Evolutionary conservation across 169 alveolate genomes (phyloP).

Genomic region (Eimeria praecox): DNA sequence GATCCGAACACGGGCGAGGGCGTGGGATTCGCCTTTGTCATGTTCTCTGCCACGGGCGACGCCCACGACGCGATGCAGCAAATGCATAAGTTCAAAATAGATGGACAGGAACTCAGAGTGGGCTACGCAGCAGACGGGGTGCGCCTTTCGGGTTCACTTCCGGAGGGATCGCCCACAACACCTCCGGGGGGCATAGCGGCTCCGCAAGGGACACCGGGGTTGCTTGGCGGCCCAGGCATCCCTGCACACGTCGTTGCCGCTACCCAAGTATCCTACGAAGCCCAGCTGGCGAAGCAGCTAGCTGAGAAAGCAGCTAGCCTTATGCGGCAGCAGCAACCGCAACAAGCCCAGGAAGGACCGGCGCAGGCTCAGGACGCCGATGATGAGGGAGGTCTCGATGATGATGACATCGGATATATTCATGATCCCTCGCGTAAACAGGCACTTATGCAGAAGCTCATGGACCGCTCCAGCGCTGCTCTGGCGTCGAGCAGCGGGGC

Average conservation of each 20-base stretch:
- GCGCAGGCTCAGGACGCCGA: conserved; percentile 61
- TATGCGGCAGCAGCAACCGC: conserved; percentile 77
- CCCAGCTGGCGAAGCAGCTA: conserved; percentile 81
- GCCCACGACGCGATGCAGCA: conserved; percentile 97
- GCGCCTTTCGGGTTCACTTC: conserved; percentile 63
- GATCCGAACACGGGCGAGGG: conserved; percentile 94
- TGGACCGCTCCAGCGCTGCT: conserved; percentile 67
- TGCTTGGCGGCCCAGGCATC: conserved; percentile 63
- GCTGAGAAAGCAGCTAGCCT: conserved; percentile 81
- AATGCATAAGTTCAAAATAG: conserved; percentile 97
- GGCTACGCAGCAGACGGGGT: conserved; percentile 88
- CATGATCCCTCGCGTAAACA: conserved; percentile 75
- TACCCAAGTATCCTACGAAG: conserved; percentile 76
- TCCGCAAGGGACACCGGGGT: conserved; percentile 42
- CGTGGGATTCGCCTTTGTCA: conserved; percentile 95
- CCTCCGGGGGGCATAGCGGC: conserved; percentile 53
- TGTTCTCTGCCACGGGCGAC: conserved; percentile 94
- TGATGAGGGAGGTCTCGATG: conserved; percentile 79
- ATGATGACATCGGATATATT: conserved; percentile 73
- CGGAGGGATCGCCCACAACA: conserved; percentile 74
- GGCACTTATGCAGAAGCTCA: conserved; percentile 80
- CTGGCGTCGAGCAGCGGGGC: conserved; percentile 21
- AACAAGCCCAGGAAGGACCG: conserved; percentile 31
- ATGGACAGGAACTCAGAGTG: conserved; percentile 94
- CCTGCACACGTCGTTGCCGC: conserved; percentile 75